A percentile compares a stretch with the other conserved stretches of the same genome.
phyloP scores from a whole-genome alignment of 495 filamentous ascomycete genomes.

The Aspergillus campestris region DNA sequence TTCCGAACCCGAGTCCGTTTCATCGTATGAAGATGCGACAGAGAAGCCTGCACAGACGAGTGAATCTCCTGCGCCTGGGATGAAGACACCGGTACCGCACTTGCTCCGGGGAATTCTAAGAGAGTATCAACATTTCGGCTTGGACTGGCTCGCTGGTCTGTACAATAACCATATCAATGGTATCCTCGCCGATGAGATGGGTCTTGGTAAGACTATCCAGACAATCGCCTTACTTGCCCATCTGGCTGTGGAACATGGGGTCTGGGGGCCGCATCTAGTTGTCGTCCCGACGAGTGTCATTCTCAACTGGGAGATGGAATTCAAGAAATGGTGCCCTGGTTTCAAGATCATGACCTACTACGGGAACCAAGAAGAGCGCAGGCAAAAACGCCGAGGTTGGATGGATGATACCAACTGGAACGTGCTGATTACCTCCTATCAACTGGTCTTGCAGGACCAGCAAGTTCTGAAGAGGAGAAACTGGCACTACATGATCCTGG shows the following conservation, averaged over 20 bases:
- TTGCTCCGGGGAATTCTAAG: constrained; percentile 86
- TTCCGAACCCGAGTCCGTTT: constrained; percentile 58
- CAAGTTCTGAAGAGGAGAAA: constrained; percentile 84
- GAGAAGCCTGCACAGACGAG: constrained; percentile 27
- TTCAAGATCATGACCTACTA: constrained; percentile 99
- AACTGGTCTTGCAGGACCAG: constrained; percentile 88
- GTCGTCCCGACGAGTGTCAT: constrained; percentile 98
- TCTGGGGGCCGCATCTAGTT: constrained; percentile 95
- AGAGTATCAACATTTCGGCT: constrained; percentile 92
- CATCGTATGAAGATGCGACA: constrained; percentile 43
- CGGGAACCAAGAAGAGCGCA: constrained; percentile 84
- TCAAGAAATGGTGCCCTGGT: constrained; percentile 97
- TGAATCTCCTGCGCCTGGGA: constrained; percentile 28
- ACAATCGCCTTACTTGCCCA: constrained; percentile 93
- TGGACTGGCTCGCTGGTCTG: constrained; percentile 92
- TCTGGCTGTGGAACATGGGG: constrained; percentile 79
- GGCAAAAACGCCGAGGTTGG: constrained; percentile 85
- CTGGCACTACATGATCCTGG: constrained; percentile 98
- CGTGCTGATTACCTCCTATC: constrained; percentile 94
- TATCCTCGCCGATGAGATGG: constrained; percentile 99
- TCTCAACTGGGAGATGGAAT: constrained; percentile 99
- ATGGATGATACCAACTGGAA: constrained; percentile 86
- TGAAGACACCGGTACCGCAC: constrained; percentile 73
- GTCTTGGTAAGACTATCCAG: constrained; percentile 97
- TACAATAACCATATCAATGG: constrained; percentile 93